Conservation (phyloP, 257 asterid species). For the Solanum pimpinellifolium region DNA sequence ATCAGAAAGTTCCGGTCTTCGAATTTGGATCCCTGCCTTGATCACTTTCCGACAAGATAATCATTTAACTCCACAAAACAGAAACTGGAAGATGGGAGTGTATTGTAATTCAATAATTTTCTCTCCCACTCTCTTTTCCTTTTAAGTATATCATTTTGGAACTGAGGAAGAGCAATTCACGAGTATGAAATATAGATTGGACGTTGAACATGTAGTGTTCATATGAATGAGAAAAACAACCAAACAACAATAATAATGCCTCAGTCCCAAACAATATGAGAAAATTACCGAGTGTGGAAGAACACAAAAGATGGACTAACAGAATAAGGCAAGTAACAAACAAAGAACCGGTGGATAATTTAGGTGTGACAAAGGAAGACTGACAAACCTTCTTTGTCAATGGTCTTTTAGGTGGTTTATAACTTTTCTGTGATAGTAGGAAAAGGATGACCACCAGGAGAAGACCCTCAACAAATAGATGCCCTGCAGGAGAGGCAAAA, state of each 20-base stretch:
- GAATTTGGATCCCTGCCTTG: not conserved
- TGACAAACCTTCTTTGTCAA: conserved; percentile 62
- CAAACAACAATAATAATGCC: not conserved
- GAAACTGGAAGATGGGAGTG: not conserved
- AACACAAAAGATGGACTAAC: not conserved
- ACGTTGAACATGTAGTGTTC: not conserved
- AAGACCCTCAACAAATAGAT: conserved; percentile 87
- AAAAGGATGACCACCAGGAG: conserved; percentile 75
- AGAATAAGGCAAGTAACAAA: not conserved
- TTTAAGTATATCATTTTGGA: not conserved
- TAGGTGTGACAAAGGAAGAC: not conserved
- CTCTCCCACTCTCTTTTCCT: not conserved
- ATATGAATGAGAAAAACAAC: not conserved
- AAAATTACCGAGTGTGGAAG: not conserved
- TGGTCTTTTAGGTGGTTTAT: conserved; percentile 96
- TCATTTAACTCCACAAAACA: not conserved
- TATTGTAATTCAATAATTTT: not conserved
- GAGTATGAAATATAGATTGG: not conserved
- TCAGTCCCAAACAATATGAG: not conserved
- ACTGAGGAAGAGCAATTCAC: not conserved
- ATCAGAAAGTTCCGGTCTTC: not conserved
- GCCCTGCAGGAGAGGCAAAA: conserved; percentile 41
- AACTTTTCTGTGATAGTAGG: conserved; percentile 82
- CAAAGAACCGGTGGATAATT: not conserved
- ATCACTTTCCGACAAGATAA: not conserved